Percentiles rank a stretch among this genome's conserved stretches.
Conservation (phyloP, 371 early-diverging fungal genomes). For the Catenaria anguillulae region DNA sequence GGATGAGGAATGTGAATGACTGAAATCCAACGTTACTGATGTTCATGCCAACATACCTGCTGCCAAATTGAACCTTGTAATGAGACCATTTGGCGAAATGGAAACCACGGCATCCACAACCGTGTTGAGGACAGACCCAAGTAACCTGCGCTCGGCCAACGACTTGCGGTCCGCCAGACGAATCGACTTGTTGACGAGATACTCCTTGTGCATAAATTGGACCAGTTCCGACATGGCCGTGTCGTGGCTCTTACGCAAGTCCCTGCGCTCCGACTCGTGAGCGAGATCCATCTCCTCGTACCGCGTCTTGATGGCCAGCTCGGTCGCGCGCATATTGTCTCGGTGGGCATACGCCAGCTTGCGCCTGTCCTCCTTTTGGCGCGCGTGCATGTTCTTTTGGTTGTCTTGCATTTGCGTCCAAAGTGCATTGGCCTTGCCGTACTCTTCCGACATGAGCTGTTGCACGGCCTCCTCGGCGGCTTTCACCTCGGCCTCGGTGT, state of each 20-base stretch:
- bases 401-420: neutral
- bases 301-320: neutral
- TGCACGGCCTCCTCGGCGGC: neutral
- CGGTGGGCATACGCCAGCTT: neutral
- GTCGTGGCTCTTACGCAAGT: constrained; percentile 12
- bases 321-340: neutral
- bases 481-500: too few relatives aligned
- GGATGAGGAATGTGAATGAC: too few relatives aligned
- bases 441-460: neutral
- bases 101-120: too few relatives aligned
- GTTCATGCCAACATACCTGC: too few relatives aligned
- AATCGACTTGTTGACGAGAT: constrained; percentile 19
- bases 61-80: too few relatives aligned
- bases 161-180: constrained; percentile 18
- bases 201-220: constrained; percentile 19
- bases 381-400: neutral
- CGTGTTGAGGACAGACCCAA: constrained; percentile 19
- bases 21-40: too few relatives aligned
- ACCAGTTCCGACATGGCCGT: constrained; percentile 9
- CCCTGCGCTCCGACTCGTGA: constrained; percentile 11
- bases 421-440: neutral
- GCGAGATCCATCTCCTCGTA: neutral
- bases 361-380: neutral
- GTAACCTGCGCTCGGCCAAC: constrained; percentile 16
- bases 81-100: too few relatives aligned